These are phyloP conservation scores for Tetrahymena thermophila DNA, from an alignment of 73 alveolate genomes.

Conservation along the genomic window DNA sequence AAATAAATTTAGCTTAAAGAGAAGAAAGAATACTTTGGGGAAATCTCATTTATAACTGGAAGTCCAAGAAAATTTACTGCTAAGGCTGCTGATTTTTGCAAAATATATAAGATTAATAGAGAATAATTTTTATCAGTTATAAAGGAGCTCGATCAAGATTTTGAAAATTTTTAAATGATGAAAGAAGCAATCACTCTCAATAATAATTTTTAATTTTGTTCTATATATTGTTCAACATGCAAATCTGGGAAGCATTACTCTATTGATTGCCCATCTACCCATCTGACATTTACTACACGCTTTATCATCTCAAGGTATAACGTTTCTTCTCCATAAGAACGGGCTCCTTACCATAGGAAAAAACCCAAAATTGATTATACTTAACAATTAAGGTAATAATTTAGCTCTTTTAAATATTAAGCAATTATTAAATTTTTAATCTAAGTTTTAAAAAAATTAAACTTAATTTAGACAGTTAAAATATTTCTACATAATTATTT, in stretches of 20 bases:
- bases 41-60: constrained; percentile 72
- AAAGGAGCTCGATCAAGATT: background rate
- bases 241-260: constrained; percentile 50
- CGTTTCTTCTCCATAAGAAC: background rate
- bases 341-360: background rate
- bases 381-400: no score
- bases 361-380: background rate
- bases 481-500: no score
- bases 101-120: constrained; percentile 42
- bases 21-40: constrained; percentile 69
- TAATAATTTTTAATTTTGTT: constrained; percentile 29
- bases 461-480: no score
- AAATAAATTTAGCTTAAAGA: constrained; percentile 41
- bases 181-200: constrained; percentile 41
- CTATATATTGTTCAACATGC: constrained; percentile 64
- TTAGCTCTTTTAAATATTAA: no score
- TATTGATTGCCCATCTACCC: background rate
- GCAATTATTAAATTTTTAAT: no score
- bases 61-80: constrained; percentile 71
- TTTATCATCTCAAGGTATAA: background rate
- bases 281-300: background rate
- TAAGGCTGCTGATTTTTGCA: constrained; percentile 60
- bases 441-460: no score
- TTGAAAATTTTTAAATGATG: constrained; percentile 43
- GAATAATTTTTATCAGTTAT: constrained; percentile 24